Evolutionary conservation across 805 yeast genomes (phyloP).

Genomic region (Zygosaccharomyces gambellarensis): DNA sequence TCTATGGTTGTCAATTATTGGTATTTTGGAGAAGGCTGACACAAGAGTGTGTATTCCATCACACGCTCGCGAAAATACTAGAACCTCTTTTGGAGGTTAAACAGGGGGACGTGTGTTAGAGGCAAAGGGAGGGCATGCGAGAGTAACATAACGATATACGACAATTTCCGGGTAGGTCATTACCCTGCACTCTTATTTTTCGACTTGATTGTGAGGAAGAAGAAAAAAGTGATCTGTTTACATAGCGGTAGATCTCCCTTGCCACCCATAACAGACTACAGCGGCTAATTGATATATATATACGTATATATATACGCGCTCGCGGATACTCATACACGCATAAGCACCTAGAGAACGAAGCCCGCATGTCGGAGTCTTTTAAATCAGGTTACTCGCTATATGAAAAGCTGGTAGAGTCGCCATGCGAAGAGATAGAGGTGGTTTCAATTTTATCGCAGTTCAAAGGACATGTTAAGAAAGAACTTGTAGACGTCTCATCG

Average conservation of each 20-base stretch:
- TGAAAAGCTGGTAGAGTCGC: constrained; percentile 10
- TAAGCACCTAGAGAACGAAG: not conserved
- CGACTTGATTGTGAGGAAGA: not conserved
- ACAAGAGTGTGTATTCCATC: no score
- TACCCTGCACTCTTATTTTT: not conserved
- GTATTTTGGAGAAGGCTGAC: no score
- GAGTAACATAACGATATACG: not conserved
- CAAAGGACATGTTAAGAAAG: constrained; percentile 36
- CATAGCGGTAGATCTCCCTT: constrained; percentile 1
- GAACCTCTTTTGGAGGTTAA: no score
- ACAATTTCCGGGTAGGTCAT: not conserved
- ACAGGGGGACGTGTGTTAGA: no score
- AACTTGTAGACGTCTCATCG: constrained; percentile 24
- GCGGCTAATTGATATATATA: constrained; percentile 1
- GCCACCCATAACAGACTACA: constrained; percentile 4
- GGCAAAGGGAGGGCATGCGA: not conserved
- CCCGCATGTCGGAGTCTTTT: constrained; percentile 10
- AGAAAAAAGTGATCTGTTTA: not conserved
- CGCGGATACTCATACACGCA: not conserved
- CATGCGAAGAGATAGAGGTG: constrained; percentile 10
- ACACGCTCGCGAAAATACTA: no score
- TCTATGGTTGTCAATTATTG: not conserved
- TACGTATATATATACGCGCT: no score
- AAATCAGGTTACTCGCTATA: constrained; percentile 10
- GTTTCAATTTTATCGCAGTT: constrained; percentile 22